Percentiles rank a stretch among this genome's conserved stretches.
Evolutionary conservation across 176 grass and related monocot species (phyloP).

Genomic region (Avena sativa): DNA sequence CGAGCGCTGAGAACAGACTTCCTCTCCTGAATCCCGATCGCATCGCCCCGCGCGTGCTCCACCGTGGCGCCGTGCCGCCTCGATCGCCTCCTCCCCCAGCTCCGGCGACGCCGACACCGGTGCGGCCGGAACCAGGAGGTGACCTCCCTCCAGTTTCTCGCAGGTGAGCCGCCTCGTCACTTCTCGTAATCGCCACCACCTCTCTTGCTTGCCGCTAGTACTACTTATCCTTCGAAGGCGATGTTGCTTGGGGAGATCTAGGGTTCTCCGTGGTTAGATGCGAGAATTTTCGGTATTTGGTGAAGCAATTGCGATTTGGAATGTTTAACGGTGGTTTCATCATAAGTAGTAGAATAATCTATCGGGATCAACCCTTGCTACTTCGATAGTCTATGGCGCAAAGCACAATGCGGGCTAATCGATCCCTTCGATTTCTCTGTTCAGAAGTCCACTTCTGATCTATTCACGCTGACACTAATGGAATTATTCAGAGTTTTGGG

Average conservation of each 20-base stretch:
- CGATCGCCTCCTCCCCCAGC: conserved; percentile 4
- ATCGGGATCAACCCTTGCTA: neutral
- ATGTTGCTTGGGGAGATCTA: conserved; percentile 12
- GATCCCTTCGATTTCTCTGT: neutral
- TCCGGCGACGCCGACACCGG: neutral
- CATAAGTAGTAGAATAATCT: neutral
- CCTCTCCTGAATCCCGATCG: conserved; percentile 26
- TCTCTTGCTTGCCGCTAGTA: neutral
- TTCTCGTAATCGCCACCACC: neutral
- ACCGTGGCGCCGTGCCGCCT: neutral
- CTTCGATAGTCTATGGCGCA: neutral
- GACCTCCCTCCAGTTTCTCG: neutral
- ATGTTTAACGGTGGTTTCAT: neutral
- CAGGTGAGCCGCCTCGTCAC: neutral
- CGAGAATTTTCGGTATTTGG: neutral
- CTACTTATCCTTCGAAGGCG: neutral
- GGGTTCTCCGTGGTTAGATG: neutral
- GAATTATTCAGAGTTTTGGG: neutral
- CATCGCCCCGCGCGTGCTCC: neutral
- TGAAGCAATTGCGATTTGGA: conserved; percentile 1
- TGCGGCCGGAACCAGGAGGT: neutral
- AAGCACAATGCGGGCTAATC: neutral
- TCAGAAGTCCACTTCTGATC: neutral
- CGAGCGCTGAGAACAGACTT: neutral
- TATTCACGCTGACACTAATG: neutral